Conservation (phyloP, 495 filamentous ascomycete species). For the Penicillium egyptiacum region DNA sequence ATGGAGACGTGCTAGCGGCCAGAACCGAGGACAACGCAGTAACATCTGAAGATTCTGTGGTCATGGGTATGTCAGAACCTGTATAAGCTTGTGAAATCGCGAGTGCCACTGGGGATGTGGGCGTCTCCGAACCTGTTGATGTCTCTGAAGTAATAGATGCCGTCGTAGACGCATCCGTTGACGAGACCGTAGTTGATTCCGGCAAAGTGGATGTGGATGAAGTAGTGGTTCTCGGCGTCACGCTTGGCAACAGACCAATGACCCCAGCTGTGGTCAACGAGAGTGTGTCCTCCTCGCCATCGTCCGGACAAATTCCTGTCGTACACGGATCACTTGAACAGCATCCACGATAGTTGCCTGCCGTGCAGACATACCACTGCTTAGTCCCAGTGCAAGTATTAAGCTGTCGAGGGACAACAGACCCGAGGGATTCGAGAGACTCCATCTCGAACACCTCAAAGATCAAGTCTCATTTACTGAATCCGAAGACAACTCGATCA, state of each 20-base stretch:
- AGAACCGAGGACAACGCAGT: conserved; percentile 3
- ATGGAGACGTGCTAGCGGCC: not conserved
- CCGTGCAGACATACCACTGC: conserved; percentile 36
- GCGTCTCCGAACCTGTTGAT: conserved; percentile 2
- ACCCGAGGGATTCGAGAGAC: conserved; percentile 5
- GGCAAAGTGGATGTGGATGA: conserved; percentile 5
- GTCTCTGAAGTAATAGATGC: not conserved
- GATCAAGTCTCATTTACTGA: not conserved
- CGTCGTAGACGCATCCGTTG: not conserved
- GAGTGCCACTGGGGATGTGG: not conserved
- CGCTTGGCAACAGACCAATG: not conserved
- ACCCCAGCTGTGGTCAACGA: not conserved
- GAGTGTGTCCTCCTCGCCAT: conserved; percentile 4
- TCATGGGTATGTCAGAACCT: conserved; percentile 1
- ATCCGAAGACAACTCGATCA: not conserved
- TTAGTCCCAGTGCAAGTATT: conserved; percentile 21
- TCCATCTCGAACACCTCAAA: not conserved
- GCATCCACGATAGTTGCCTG: conserved; percentile 35
- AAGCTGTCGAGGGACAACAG: conserved; percentile 13
- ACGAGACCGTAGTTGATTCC: not conserved
- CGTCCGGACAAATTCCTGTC: conserved; percentile 35
- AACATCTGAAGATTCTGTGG: not conserved
- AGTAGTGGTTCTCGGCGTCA: not conserved
- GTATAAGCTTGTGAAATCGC: not conserved
- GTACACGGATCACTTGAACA: conserved; percentile 42